Base-by-base conservation (phyloP, 179 eudicot species). In the Nepenthes alata region DNA sequence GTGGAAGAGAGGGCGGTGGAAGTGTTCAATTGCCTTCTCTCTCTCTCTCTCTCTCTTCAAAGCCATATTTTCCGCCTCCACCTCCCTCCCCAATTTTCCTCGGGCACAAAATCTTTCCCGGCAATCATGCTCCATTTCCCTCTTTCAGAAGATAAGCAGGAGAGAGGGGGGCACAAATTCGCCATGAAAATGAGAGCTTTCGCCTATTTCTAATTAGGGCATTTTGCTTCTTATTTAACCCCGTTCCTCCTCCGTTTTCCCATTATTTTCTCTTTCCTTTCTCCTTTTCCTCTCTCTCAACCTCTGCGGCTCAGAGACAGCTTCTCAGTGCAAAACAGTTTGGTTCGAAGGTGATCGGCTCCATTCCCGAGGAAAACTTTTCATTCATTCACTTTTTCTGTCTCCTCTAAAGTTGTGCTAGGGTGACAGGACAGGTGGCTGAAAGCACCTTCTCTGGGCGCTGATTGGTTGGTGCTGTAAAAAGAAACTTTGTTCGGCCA, bases 201-300 rank as follows among this genome's bases (percentile, higher is more conserved):
- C 45, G 6, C 45, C 45, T 4, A 7, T 7, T 41, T 41, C 5
- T 59, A 51, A 38, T 63, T 37, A 14, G n/a, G 15, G 70, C 59
- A 25, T 25, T 41, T 75, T 75, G 70, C 75, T 71, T 75, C 64
- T 75, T 71, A 71, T 75, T 75, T 75, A 75, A 70, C 78, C 75
- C 75, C 39, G 53, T 68, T 61, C 63, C 41, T 61, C 48, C 54
- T 39, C 55, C 63, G 1, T 38, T 63, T 63, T 37, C 34, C 57
- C 36, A 54, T 6, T 54, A 2, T n/a, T 54, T 54, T 5, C 41
- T 35, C 2, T 0, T 57, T 4, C 10, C 36, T 3, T 39, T 55
- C 38, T 11, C 53, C 3, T n/a, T 6, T 11, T 12, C 6, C 44
- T 53, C n/a, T 51, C 66, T 41, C 54, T 60, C 62, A 37, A 9